These are phyloP conservation scores for Lactuca sativa DNA, from an alignment of 129 eudicot species.

Conservation along the genomic window DNA sequence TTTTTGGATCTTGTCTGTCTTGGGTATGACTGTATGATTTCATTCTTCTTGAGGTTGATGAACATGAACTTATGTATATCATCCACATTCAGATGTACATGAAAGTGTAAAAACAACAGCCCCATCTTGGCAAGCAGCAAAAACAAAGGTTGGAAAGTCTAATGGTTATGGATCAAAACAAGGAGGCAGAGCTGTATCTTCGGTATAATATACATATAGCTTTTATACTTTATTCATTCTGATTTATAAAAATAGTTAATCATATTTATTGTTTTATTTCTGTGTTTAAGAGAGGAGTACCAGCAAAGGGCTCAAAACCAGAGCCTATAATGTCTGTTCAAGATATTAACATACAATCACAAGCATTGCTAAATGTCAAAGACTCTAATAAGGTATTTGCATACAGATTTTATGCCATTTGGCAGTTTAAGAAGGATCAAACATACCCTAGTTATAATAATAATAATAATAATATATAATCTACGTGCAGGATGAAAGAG, in stretches of 20 bases:
- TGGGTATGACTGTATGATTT: too few relatives aligned
- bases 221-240: conserved; percentile 9
- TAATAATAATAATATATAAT: conserved; percentile 3
- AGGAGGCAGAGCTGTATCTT: conserved; percentile 68
- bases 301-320: conserved; percentile 69
- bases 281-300: conserved; percentile 51
- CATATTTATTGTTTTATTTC: conserved; percentile 10
- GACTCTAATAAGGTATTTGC: conserved; percentile 89
- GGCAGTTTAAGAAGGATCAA: not conserved
- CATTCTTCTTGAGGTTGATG: not conserved
- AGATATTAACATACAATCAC: conserved; percentile 81
- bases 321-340: conserved; percentile 84
- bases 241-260: conserved; percentile 1
- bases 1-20: too few relatives aligned
- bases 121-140: conserved; percentile 41
- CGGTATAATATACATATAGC: conserved; percentile 40
- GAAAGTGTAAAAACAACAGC: conserved; percentile 52
- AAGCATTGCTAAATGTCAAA: conserved; percentile 75
- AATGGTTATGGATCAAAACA: conserved; percentile 63
- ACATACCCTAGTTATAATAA: not conserved
- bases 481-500: conserved; percentile 85
- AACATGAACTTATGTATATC: too few relatives aligned
- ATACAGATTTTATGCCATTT: not conserved
- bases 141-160: conserved; percentile 57
- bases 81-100: conserved; percentile 41